Evolutionary conservation across 306 rosid species (phyloP).

Genomic region (Pachyrhizus erosus): DNA sequence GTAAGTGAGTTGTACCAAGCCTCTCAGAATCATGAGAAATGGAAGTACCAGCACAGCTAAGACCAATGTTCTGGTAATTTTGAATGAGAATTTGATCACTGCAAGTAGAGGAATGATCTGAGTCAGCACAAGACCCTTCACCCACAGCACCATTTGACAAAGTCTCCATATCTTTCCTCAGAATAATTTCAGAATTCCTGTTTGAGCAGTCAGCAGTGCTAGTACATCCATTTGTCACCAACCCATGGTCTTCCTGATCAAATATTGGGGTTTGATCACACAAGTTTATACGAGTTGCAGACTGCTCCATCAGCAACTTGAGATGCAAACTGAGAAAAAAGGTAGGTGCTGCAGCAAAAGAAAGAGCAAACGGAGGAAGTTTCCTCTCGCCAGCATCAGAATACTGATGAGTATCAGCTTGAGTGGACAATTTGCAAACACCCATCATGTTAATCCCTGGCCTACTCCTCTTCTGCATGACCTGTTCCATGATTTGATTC

Average conservation of each 20-base stretch:
- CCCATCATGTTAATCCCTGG: slow-evolving; percentile 68
- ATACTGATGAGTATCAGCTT: slow-evolving; percentile 46
- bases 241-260: slow-evolving; percentile 53
- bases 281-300: slow-evolving; percentile 57
- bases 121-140: slow-evolving; percentile 49
- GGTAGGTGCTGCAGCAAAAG: slow-evolving; percentile 84
- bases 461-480: slow-evolving; percentile 56
- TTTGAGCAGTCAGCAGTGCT: slow-evolving; percentile 48
- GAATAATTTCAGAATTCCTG: slow-evolving; percentile 43
- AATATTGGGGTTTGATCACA: slow-evolving; percentile 51
- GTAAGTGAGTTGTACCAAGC: slow-evolving; percentile 45
- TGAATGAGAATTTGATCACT: slow-evolving; percentile 42
- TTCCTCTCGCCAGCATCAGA: slow-evolving; percentile 55
- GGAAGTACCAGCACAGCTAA: slow-evolving; percentile 48
- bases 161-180: slow-evolving; percentile 46
- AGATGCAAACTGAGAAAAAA: slow-evolving; percentile 86
- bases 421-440: slow-evolving; percentile 56
- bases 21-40: slow-evolving; percentile 48
- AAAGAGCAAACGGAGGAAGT: slow-evolving; percentile 77
- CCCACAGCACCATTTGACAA: slow-evolving; percentile 44
- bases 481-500: slow-evolving; percentile 58
- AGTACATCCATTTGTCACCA: slow-evolving; percentile 48
- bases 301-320: slow-evolving; percentile 75
- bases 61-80: slow-evolving; percentile 42
- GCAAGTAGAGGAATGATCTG: slow-evolving; percentile 49